Conservation (phyloP, 1,139 yeast genomes). For the Kazachstania sp. region DNA sequence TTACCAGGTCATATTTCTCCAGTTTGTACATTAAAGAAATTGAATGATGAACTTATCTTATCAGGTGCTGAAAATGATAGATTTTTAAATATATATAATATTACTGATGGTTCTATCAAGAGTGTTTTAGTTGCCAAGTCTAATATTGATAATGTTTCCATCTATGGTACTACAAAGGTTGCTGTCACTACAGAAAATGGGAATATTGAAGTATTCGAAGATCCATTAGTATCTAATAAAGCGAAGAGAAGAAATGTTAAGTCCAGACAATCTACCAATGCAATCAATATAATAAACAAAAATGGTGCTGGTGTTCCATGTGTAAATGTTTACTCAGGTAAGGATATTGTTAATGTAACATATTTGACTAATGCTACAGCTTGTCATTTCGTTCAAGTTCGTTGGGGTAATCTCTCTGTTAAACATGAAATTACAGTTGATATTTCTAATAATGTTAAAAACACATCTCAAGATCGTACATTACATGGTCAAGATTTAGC, state of each 20-base stretch:
- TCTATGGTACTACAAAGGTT: constrained; percentile 39
- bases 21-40: constrained; percentile 39
- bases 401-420: constrained; percentile 41
- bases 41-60: constrained; percentile 41
- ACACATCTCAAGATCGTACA: constrained; percentile 32
- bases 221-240: constrained; percentile 37
- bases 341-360: constrained; percentile 39
- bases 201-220: constrained; percentile 51
- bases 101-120: constrained; percentile 32
- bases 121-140: constrained; percentile 61
- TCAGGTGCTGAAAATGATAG: constrained; percentile 73
- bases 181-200: constrained; percentile 65
- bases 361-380: constrained; percentile 70
- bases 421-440: constrained; percentile 25
- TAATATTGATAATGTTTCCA: constrained; percentile 41
- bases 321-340: constrained; percentile 37
- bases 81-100: constrained; percentile 58
- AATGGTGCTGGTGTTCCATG: constrained; percentile 33
- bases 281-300: constrained; percentile 34
- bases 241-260: constrained; percentile 35
- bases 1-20: constrained; percentile 73
- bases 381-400: constrained; percentile 54
- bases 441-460: constrained; percentile 29
- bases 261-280: constrained; percentile 43
- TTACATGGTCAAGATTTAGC: constrained; percentile 61